Base-by-base conservation (phyloP, 2,329 filamentous ascomycete genomes). In the Podosphaera leucotricha region DNA sequence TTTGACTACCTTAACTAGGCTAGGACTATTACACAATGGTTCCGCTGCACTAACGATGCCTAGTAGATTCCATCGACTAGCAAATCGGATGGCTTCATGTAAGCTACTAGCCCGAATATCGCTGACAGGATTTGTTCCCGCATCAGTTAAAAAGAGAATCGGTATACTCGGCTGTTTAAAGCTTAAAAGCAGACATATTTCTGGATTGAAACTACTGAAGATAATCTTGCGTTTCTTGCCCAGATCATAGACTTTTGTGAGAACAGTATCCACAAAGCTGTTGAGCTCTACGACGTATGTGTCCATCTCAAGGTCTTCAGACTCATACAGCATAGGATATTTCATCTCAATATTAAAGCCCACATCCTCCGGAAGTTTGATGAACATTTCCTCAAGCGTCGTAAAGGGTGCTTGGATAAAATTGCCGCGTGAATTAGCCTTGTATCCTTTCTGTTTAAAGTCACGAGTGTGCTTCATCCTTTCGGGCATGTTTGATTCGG, bases 311-410 rank as follows among this genome's bases (percentile, higher is more conserved):
- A 94, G 81, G 59, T 92, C 82, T 60, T 94, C 84, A 46, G 76
- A 83, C 66, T 98, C 92, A 59, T 87, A 80, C 37, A 98, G 72
- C 86, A 95, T 95, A 4, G 90, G 90, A 58, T 98, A 98, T 63
- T 98, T 95, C 71, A 98, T 81, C 65, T 98, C 90, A 53, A 98
- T 92, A 61, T 98, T 95, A 70, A 98, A 98, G 13, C 90, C 86
- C 19, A 92, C 80, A 13, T 73, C 68, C 49, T 80, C 71, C 0
- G 85, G 84, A 0, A 98, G 65, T 56, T 86, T 78, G 54, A 73
- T 72, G 64, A 98, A 94, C 58, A 95, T 76, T 49, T 94, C 84
- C 60, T 94, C 85, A 3, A 98, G 67, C 0, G 90, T 98, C 6
- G 87, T 86, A 62, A 98, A 98, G 0, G 87, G 85, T 0, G 82